These are phyloP conservation scores for Goffeauzyma gilvescens DNA, from an alignment of 768 basidiomycete genomes.

Conservation along the genomic window DNA sequence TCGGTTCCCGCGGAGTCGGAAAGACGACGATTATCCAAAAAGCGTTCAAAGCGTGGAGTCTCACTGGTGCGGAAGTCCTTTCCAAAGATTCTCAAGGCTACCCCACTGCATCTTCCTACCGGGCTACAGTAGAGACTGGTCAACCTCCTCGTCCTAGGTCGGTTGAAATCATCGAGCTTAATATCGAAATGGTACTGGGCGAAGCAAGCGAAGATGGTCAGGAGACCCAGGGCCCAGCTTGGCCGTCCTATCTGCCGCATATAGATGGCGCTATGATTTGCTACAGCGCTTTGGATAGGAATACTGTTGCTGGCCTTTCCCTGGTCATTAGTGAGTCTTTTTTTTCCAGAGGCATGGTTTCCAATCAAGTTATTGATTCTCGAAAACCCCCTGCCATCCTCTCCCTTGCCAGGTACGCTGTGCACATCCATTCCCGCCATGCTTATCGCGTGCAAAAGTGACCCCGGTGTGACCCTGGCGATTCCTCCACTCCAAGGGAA, in stretches of 20 bases:
- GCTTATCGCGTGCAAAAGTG: conserved; percentile 74
- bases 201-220: conserved; percentile 7
- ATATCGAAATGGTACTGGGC: conserved; percentile 25
- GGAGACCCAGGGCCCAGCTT: conserved; percentile 15
- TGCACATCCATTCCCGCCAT: conserved; percentile 44
- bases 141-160: conserved; percentile 15
- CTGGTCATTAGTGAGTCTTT: conserved; percentile 48
- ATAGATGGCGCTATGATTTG: conserved; percentile 69
- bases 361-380: too few species aligned
- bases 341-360: too few species aligned
- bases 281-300: conserved; percentile 50
- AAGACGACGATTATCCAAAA: conserved; percentile 65
- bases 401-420: conserved; percentile 38
- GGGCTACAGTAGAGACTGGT: conserved; percentile 19
- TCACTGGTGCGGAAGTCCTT: conserved; percentile 8
- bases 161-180: conserved; percentile 25
- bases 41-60: conserved; percentile 46
- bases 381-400: too few species aligned
- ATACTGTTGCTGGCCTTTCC: conserved; percentile 50
- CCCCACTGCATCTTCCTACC: conserved; percentile 8
- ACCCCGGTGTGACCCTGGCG: conserved; percentile 34
- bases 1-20: conserved; percentile 61
- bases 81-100: not conserved
- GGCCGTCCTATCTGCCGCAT: conserved; percentile 42
- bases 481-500: conserved; percentile 32